Evolutionary conservation across 179 eudicot genomes (phyloP), one percentile per base, ranked within the genome.

Genomic region (Dionaea muscipula): DNA sequence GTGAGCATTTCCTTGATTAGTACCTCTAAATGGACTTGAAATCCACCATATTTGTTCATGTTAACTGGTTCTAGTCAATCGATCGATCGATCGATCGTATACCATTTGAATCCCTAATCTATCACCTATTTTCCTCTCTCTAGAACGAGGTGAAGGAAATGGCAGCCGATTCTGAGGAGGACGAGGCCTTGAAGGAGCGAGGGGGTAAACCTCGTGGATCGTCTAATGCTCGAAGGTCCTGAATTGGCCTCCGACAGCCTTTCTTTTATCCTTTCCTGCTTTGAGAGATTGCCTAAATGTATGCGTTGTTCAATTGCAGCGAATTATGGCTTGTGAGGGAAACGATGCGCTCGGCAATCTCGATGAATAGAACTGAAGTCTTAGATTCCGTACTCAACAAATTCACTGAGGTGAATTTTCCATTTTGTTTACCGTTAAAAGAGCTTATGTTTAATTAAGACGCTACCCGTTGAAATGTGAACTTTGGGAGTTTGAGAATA

Each of bases 271-370:
- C 19, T 19, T 28, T 21, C n/a, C n/a, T n/a, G n/a, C n/a, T n/a
- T n/a, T n/a, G n/a, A n/a, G n/a, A n/a, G n/a, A n/a, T n/a, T n/a
- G n/a, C n/a, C n/a, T n/a, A n/a, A n/a, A n/a, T n/a, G 0, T 31
- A 1, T 7, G 56, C 0, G 20, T 33, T 39, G 9, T 22, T 60
- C n/a, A 13, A 49, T 72, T 67, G 17, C 77, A 86, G 94, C 55
- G 81, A 72, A 22, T 73, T 84, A 65, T 78, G 76, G 51, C 65
- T 57, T 31, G 91, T 87, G 31, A 65, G 74, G 57, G 86, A 77
- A 51, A 73, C 80, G 14, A 82, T 91, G 94, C 85, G 74, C 55
- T 70, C 84, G 38, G 95, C 94, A 23, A 82, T 84, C 38, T 82
- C 86, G 31, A 70, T 79, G 81, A 77, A 74, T 75, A 82, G 87